Evolutionary conservation across 2,329 filamentous ascomycete species (phyloP).

Genomic region (Colletotrichum sp.): DNA sequence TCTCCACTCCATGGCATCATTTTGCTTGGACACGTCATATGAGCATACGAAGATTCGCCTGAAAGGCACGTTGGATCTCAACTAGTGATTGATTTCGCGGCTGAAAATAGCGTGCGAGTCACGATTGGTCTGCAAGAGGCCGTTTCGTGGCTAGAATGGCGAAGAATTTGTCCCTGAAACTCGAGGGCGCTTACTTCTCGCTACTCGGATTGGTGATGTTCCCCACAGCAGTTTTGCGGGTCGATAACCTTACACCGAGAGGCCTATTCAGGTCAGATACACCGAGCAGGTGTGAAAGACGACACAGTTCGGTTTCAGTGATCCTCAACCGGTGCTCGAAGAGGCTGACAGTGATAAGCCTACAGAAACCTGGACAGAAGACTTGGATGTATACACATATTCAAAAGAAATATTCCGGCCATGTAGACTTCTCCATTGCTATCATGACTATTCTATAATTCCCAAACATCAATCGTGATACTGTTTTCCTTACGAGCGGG

Average conservation of each 20-base stretch:
- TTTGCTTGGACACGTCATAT: neutral
- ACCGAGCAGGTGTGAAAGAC: neutral
- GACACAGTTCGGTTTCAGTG: rapidly evolving
- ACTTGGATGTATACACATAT: neutral
- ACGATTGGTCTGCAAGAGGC: neutral
- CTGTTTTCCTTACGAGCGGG: neutral
- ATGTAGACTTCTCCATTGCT: neutral
- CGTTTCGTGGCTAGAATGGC: neutral
- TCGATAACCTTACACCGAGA: neutral
- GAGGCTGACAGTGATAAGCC: neutral
- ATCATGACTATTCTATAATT: neutral
- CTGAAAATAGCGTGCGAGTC: neutral
- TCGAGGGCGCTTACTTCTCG: neutral
- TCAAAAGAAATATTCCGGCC: neutral
- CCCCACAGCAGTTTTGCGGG: neutral
- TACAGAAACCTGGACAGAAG: too few species aligned
- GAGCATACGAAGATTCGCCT: rapidly evolving
- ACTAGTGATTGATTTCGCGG: neutral
- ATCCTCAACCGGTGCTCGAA: neutral
- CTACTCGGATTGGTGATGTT: neutral
- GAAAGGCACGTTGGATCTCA: neutral
- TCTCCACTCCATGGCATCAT: neutral
- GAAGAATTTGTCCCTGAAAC: neutral
- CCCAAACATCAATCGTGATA: neutral
- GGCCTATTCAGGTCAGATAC: rapidly evolving